These are phyloP conservation scores for Neonectria faginata DNA, from an alignment of 2,329 filamentous ascomycete genomes.

Conservation along the genomic window DNA sequence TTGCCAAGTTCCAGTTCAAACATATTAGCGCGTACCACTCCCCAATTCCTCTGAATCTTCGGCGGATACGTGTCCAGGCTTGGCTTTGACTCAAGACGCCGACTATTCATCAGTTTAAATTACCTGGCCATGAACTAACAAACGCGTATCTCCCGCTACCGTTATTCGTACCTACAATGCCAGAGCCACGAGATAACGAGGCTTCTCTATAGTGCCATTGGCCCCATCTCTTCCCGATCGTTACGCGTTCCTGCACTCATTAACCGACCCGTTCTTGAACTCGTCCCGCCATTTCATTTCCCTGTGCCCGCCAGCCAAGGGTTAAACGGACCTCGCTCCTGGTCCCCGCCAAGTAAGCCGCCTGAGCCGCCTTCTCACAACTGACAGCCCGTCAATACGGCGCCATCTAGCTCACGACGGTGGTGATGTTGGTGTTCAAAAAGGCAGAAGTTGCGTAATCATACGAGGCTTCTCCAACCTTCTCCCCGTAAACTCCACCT, in stretches of 20 bases:
- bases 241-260: not conserved
- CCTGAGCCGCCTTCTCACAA: not conserved
- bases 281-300: conserved; percentile 17
- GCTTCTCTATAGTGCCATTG: not conserved
- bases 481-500: conserved; percentile 6
- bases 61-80: conserved; percentile 5
- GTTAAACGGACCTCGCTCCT: conserved; percentile 1
- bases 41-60: not conserved
- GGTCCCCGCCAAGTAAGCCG: not conserved
- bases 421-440: conserved; percentile 5
- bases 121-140: conserved; percentile 11
- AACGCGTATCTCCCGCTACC: conserved; percentile 2
- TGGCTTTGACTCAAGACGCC: conserved; percentile 12
- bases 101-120: conserved; percentile 20
- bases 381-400: not conserved
- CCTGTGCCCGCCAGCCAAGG: not conserved
- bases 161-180: not conserved
- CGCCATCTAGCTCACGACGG: conserved; percentile 2
- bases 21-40: not conserved
- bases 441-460: conserved; percentile 14
- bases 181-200: not conserved
- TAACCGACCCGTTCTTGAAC: not conserved
- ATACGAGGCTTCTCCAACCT: conserved; percentile 11
- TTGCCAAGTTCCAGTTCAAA: not conserved
- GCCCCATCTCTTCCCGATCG: not conserved